Percentiles rank a stretch among this genome's conserved stretches.
Conservation (phyloP, 345 rosid species). For the Salix purpurea region DNA sequence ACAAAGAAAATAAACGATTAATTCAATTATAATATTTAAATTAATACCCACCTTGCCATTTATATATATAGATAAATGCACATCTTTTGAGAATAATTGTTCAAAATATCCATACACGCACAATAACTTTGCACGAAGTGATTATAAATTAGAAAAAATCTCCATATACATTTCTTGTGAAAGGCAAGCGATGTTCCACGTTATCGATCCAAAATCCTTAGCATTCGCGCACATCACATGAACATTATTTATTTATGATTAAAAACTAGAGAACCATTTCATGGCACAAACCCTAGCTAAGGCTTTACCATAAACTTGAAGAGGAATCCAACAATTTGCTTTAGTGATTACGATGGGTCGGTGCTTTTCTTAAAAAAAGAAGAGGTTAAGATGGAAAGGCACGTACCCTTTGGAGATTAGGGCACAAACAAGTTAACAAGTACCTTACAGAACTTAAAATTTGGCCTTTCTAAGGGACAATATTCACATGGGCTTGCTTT, state of each 20-base stretch:
- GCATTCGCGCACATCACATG: background rate
- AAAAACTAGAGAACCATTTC: background rate
- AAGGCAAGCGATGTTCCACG: too few relatives aligned
- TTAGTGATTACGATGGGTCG: constrained; percentile 25
- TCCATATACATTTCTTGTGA: too few relatives aligned
- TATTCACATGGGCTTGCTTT: constrained; percentile 30
- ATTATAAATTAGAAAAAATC: too few relatives aligned
- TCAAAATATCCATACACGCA: too few relatives aligned
- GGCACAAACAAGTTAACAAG: background rate
- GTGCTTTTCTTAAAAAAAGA: constrained; percentile 17
- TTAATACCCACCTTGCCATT: too few relatives aligned
- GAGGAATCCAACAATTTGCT: constrained; percentile 13
- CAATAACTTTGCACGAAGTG: too few relatives aligned
- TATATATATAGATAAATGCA: too few relatives aligned
- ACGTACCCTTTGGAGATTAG: background rate
- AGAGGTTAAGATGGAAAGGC: constrained; percentile 27
- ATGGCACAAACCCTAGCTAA: background rate
- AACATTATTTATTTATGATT: background rate
- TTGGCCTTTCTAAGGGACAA: constrained; percentile 22
- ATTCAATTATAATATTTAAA: too few relatives aligned
- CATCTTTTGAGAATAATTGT: too few relatives aligned
- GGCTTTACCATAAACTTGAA: background rate
- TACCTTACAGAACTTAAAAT: constrained; percentile 6
- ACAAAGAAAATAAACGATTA: too few relatives aligned
- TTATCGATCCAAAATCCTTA: background rate